These are phyloP conservation scores for Plectosphaerella cucumerina DNA, from an alignment of 2,329 filamentous ascomycete species.

Conservation along the genomic window DNA sequence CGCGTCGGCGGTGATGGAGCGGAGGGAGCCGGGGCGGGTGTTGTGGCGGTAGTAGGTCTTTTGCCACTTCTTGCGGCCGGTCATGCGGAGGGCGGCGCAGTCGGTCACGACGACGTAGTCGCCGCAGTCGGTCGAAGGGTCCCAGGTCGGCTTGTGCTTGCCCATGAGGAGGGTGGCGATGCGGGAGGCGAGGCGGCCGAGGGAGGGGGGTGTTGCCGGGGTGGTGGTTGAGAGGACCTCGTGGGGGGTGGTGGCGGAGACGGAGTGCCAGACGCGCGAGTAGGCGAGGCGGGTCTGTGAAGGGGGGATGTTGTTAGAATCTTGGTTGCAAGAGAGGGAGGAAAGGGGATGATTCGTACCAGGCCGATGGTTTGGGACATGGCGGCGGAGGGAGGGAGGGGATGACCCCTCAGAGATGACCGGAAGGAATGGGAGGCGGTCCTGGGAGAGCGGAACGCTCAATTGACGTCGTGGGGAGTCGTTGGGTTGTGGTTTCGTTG, in stretches of 20 bases:
- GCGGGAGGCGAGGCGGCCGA: conserved; percentile 82
- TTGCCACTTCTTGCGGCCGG: conserved; percentile 87
- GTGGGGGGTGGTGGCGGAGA: conserved; percentile 67
- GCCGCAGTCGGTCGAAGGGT: conserved; percentile 96
- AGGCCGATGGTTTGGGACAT: conserved; percentile 81
- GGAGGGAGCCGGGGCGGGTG: conserved; percentile 82
- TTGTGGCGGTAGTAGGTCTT: conserved; percentile 96
- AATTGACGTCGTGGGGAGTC: neutral
- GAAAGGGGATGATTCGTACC: conserved; percentile 40
- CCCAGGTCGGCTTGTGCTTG: conserved; percentile 98
- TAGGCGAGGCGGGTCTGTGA: conserved; percentile 89
- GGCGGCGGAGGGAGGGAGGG: conserved; percentile 15
- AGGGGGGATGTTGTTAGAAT: neutral
- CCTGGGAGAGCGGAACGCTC: neutral
- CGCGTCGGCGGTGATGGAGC: conserved; percentile 88
- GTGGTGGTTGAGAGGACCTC: conserved; percentile 54
- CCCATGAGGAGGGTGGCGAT: conserved; percentile 91
- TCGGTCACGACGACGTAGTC: conserved; percentile 96
- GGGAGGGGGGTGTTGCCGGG: conserved; percentile 65
- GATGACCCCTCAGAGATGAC: neutral
- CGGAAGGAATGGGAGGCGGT: neutral
- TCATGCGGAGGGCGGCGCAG: conserved; percentile 81
- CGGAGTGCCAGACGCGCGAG: conserved; percentile 88
- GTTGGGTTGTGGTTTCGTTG: neutral
- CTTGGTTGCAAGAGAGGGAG: neutral